Conservation (phyloP, 495 filamentous ascomycete species). For the Aspergillus taichungensis region DNA sequence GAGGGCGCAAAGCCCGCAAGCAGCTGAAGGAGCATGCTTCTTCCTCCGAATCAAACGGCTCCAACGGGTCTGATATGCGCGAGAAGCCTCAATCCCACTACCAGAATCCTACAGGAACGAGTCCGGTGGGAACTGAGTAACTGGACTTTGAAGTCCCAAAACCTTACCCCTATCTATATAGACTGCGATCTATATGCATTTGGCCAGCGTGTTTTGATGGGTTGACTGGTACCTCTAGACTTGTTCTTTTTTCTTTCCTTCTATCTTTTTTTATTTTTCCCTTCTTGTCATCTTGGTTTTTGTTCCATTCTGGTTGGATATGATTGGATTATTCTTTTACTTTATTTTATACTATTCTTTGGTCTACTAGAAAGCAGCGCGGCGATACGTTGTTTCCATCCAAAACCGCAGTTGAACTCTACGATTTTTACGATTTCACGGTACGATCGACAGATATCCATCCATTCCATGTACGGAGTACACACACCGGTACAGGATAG, state of each 20-base stretch:
- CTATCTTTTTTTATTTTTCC: neutral
- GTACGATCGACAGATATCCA: no score
- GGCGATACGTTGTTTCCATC: neutral
- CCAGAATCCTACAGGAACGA: no score
- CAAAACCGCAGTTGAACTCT: no score
- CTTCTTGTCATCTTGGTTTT: no score
- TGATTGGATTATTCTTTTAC: no score
- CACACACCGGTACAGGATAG: no score
- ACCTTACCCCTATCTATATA: neutral
- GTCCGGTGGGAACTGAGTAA: neutral
- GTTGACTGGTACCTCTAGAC: neutral
- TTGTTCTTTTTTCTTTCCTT: neutral
- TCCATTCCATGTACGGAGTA: no score
- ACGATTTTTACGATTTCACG: no score
- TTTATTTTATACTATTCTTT: no score
- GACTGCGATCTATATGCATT: no score
- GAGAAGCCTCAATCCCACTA: constrained; percentile 1
- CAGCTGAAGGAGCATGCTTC: constrained; percentile 16
- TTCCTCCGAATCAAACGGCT: neutral
- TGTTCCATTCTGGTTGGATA: neutral
- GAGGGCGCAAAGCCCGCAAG: constrained; percentile 34
- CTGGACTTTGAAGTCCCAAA: neutral
- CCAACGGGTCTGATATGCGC: neutral
- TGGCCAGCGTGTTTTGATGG: no score
- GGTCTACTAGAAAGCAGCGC: neutral